Evolutionary conservation across 2,329 filamentous ascomycete genomes (phyloP).

Genomic region (Pestalotiopsis sp.): DNA sequence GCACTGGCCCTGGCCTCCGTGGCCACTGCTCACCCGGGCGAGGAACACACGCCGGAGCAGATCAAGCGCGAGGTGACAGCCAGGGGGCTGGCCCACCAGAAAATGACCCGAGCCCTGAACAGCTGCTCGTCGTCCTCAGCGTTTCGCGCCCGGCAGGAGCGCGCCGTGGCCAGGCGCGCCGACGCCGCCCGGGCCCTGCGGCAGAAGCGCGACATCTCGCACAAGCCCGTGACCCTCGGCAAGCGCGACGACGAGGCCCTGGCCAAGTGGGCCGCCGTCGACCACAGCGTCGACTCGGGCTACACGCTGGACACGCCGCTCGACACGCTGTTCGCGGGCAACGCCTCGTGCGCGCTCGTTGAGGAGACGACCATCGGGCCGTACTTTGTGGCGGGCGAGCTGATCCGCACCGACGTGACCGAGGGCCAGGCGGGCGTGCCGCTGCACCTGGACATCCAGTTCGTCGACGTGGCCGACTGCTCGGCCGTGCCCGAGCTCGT

Average conservation of each 20-base stretch:
- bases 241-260: neutral
- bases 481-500: slow-evolving; percentile 31
- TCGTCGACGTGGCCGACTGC: slow-evolving; percentile 37
- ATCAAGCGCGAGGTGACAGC: slow-evolving; percentile 8
- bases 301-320: slow-evolving; percentile 36
- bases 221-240: neutral
- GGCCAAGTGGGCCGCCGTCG: neutral
- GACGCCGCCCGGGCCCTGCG: neutral
- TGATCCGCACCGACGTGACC: slow-evolving; percentile 36
- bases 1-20: slow-evolving; percentile 9
- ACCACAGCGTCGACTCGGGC: slow-evolving; percentile 18
- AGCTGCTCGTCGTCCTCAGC: neutral
- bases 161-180: slow-evolving; percentile 2
- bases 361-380: slow-evolving; percentile 29
- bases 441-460: slow-evolving; percentile 38
- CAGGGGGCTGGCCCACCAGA: neutral
- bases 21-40: slow-evolving; percentile 5
- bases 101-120: neutral
- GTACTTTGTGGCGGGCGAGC: slow-evolving; percentile 34
- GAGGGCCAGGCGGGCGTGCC: slow-evolving; percentile 37
- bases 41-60: slow-evolving; percentile 3
- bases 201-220: slow-evolving; percentile 1
- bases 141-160: neutral
- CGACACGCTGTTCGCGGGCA: slow-evolving; percentile 30
- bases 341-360: slow-evolving; percentile 28